Evolutionary conservation across 192 early-diverging fungal genomes (phyloP).

Genomic region (Geranomyces michiganensis): DNA sequence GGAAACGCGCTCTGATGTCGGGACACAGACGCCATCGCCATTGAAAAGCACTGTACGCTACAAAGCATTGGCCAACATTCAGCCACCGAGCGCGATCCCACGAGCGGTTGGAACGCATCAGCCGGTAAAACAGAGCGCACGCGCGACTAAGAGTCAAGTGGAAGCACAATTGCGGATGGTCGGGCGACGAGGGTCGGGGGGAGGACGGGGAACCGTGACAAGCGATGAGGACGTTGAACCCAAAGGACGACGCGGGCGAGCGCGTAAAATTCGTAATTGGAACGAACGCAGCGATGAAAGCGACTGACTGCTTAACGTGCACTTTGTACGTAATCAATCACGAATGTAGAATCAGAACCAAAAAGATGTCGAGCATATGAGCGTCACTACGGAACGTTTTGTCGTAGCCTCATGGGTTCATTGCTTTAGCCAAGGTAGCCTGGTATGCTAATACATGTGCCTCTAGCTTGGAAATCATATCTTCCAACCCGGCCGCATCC

Average conservation of each 20-base stretch:
- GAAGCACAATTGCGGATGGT: conserved; percentile 19
- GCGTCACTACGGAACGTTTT: too few relatives aligned
- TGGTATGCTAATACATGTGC: conserved; percentile 20
- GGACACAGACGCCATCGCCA: conserved; percentile 14
- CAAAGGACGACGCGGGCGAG: conserved; percentile 15
- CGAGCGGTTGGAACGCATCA: background rate
- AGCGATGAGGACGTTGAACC: background rate
- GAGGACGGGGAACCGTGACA: too few relatives aligned
- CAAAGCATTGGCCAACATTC: background rate
- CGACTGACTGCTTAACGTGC: background rate
- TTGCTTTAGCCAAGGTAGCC: conserved; percentile 26
- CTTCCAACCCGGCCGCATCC: conserved; percentile 30
- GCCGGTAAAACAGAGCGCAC: conserved; percentile 30
- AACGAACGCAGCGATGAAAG: conserved; percentile 40
- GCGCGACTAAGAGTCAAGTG: conserved; percentile 23
- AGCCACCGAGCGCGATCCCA: background rate
- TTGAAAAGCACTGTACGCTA: background rate
- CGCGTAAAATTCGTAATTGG: conserved; percentile 49
- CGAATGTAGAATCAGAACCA: too few relatives aligned
- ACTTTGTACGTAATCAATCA: too few relatives aligned
- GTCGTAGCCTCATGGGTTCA: conserved; percentile 4
- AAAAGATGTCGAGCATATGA: too few relatives aligned
- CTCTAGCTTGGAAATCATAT: conserved; percentile 23
- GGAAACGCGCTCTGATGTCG: background rate
- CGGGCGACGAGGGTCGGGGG: background rate